Evolutionary conservation across 2,329 filamentous ascomycete genomes (phyloP), one percentile per base, ranked within the genome.

Genomic region (Cladosporium sp.): DNA sequence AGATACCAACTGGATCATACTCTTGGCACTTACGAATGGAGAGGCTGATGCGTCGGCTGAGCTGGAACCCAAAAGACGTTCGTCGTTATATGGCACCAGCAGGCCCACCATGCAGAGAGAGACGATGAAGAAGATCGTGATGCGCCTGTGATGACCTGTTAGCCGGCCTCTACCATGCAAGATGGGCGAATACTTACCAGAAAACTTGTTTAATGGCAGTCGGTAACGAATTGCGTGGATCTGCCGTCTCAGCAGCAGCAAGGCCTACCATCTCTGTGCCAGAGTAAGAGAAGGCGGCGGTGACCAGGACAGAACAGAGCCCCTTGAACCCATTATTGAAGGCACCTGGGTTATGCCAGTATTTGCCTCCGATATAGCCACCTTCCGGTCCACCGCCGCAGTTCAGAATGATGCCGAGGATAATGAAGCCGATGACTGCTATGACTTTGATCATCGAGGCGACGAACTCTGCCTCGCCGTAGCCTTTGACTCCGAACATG

Each of bases 191-290:
- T 5, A 27, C 22, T 62, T 91, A 85, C 90, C 91, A 96, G 69
- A 96, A 96, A 18, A 96, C 89, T 67, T 95, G 90, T 72, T 95
- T 95, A 62, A 95, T 83, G 11, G 91, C 91, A 0, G 84, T 89
- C 0, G 91, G 91, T 0, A 96, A 76, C 1, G 86, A 88, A 65
- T 93, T 88, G 52, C 85, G 79, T 3, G 87, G 87, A 62, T 89
- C 89, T n/a, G 79, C 82, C 1, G 86, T 87, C 66, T 91, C 87
- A 27, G 86, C 87, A 1, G 87, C 86, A 3, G 86, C 86, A 12
- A 91, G 79, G 47, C 86, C 87, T 43, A 89, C 84, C 9, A 89
- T 75, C 64, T 90, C 86, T 1, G 86, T 89, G 9, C 86, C 86
- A 1, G 84, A 81, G 60, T 89, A 90, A 53, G 86, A 77, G 61